These are phyloP conservation scores for Cercospora zeina DNA, from an alignment of 2,329 filamentous ascomycete genomes.

Conservation along the genomic window DNA sequence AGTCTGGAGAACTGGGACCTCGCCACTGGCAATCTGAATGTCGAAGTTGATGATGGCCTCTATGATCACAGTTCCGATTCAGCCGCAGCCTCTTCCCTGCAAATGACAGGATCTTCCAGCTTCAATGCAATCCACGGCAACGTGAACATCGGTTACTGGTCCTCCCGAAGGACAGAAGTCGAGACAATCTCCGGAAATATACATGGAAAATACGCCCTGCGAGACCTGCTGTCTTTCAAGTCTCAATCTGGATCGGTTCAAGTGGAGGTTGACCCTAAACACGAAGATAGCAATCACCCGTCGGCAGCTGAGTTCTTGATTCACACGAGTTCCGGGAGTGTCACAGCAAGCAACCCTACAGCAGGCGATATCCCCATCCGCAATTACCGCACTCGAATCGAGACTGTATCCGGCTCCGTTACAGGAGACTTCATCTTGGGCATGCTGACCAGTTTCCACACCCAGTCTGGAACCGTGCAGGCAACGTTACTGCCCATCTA, in stretches of 20 bases:
- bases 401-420: constrained; percentile 44
- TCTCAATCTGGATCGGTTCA: constrained; percentile 47
- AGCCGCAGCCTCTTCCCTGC: constrained; percentile 31
- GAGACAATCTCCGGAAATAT: constrained; percentile 46
- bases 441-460: constrained; percentile 40
- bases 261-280: constrained; percentile 44
- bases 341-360: constrained; percentile 40
- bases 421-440: constrained; percentile 47
- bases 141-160: constrained; percentile 37
- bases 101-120: constrained; percentile 39
- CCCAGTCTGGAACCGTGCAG: constrained; percentile 43
- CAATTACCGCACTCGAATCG: constrained; percentile 45
- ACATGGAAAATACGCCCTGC: constrained; percentile 45
- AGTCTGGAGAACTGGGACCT: constrained; percentile 42
- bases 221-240: constrained; percentile 44
- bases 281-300: constrained; percentile 35
- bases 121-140: constrained; percentile 42
- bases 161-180: constrained; percentile 45
- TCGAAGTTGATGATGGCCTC: constrained; percentile 41
- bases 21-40: constrained; percentile 42
- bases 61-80: constrained; percentile 20
- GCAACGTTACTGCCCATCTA: constrained; percentile 43
- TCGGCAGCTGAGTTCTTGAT: constrained; percentile 43
- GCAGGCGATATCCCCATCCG: constrained; percentile 39
- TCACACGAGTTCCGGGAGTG: constrained; percentile 42